Evolutionary conservation across 805 yeast genomes (phyloP), one percentile per base, ranked within the genome.

Genomic region (Spathaspora passalidarum): DNA sequence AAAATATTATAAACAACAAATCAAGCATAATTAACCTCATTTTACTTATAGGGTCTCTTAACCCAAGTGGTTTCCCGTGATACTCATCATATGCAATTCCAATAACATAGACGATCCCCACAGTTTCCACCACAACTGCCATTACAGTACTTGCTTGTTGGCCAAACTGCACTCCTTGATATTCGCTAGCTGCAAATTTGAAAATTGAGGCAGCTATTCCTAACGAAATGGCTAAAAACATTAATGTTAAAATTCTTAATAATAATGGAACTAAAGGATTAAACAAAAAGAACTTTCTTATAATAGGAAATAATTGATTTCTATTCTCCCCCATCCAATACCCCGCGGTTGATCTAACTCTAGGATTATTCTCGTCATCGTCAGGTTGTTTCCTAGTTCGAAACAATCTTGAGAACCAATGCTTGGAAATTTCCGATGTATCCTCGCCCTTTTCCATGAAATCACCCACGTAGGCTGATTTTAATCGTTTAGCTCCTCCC

Each of bases 61-160:
- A 72, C 0, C 99, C 99, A 41, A 94, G 63, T 0, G 98, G 99
- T 60, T 88, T 86, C 11, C 97, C 95, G 19, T 84, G 78, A 64
- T 88, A 92, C 64, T 94, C 99, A 63, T 94, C 98, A 57, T 81
- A 82, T 2, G 96, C 82, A 61, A 92, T 88, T 63, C 88, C 90
- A 3, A 83, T 66, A 46, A 90, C 75, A 60, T 94, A 94, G 0
- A 81, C 76, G 20, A 88, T 66, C 2, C 96, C 96, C 50, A 82
- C 72, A 22, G 88, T 71, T 57, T 90, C 92, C 3, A 92, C 96
- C 43, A 82, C 82, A 2, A 94, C 78, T 3, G 97, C 94, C 96
- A 94, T 89, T 38, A 91, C 82, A 0, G 98, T 88, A 55, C 96
- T 84, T 14, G 99, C 86, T 57, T 87, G 90, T 59, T 87, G 96